These are phyloP conservation scores for Cercospora sp. DNA, from an alignment of 2,329 filamentous ascomycete genomes.

Conservation along the genomic window DNA sequence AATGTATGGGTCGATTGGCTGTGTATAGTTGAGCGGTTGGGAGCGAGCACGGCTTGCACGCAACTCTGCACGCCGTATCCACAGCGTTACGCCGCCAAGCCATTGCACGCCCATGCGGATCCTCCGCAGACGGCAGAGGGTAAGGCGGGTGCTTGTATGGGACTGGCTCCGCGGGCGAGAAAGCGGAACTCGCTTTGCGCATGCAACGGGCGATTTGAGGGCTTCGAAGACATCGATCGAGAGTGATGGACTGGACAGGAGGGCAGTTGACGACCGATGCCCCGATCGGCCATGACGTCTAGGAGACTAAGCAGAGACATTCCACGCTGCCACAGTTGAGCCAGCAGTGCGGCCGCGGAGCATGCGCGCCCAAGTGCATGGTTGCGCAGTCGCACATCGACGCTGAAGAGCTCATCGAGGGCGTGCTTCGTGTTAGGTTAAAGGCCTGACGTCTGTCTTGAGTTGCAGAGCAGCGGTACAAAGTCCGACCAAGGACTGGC, in stretches of 20 bases:
- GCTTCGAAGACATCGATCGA: not conserved
- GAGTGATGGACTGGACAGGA: not conserved
- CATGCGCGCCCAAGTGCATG: not conserved
- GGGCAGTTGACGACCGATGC: not conserved
- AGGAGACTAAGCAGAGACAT: not conserved
- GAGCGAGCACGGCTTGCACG: not conserved
- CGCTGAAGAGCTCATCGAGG: not conserved
- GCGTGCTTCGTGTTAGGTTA: too few species aligned
- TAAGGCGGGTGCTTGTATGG: not conserved
- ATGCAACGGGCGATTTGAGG: not conserved
- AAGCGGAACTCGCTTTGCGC: not conserved
- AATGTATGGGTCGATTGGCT: not conserved
- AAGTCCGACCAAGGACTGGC: not conserved
- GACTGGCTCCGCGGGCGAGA: not conserved
- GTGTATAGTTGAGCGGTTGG: not conserved
- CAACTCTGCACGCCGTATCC: not conserved
- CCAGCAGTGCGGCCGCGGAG: not conserved
- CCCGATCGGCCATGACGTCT: slow-evolving; percentile 1
- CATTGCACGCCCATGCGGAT: not conserved
- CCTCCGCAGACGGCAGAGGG: not conserved
- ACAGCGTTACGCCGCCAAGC: not conserved
- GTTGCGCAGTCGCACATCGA: not conserved
- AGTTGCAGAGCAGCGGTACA: not conserved
- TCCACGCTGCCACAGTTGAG: not conserved
- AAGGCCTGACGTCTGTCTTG: slow-evolving; percentile 4